Conservation (phyloP, 1,139 yeast genomes). For the Yamadazyma mexicana region DNA sequence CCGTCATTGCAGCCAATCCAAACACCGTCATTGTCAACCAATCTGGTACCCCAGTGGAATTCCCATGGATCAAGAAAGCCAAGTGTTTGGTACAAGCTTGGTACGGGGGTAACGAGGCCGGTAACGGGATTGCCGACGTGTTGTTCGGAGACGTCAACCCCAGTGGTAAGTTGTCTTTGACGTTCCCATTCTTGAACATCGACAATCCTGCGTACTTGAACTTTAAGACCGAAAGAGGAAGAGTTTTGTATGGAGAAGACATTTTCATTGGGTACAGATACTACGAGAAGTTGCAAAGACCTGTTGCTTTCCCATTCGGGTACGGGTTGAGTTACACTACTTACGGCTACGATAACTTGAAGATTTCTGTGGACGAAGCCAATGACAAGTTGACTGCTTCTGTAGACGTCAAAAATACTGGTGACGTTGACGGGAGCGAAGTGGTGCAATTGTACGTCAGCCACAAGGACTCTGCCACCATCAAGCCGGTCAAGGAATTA, state of each 20-base stretch:
- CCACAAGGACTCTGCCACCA: constrained; percentile 38
- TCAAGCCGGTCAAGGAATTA: constrained; percentile 56
- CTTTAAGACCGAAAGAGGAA: constrained; percentile 41
- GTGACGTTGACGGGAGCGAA: constrained; percentile 41
- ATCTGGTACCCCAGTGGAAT: constrained; percentile 63
- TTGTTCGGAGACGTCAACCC: constrained; percentile 27
- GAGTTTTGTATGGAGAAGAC: constrained; percentile 55
- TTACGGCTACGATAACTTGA: constrained; percentile 27
- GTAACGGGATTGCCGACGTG: constrained; percentile 25
- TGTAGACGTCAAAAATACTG: constrained; percentile 42
- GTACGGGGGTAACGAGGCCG: constrained; percentile 36
- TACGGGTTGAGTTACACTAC: constrained; percentile 58
- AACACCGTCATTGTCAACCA: constrained; percentile 57
- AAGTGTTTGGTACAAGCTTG: constrained; percentile 52
- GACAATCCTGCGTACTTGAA: constrained; percentile 48
- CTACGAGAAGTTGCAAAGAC: constrained; percentile 50
- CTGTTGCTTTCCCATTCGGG: constrained; percentile 60
- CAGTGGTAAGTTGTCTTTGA: constrained; percentile 30
- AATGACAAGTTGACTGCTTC: constrained; percentile 17
- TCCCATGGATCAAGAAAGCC: constrained; percentile 55
- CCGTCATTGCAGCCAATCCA: constrained; percentile 47
- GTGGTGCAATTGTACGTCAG: constrained; percentile 46
- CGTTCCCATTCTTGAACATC: constrained; percentile 46
- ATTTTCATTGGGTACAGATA: constrained; percentile 61
- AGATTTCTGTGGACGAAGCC: constrained; percentile 15